Base-by-base conservation (phyloP, 2,329 filamentous ascomycete genomes). In the Cordyceps pruinosa region DNA sequence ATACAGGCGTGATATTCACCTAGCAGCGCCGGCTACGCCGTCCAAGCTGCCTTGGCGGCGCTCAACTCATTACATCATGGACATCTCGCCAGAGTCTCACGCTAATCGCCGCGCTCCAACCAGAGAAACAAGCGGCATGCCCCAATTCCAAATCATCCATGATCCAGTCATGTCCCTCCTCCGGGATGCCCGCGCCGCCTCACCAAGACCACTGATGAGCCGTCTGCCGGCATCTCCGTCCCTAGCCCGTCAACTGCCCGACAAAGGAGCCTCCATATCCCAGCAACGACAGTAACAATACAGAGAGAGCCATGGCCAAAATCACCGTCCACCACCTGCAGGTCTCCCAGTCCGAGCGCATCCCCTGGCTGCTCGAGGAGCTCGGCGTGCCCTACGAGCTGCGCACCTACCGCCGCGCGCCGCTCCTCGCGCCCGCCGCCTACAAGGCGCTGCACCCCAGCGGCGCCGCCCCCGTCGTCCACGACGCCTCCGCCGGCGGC, bases 301-400 rank as follows among this genome's bases (percentile, higher is more conserved):
- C 13, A 19, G 5, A 17, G 5, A 3, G 30, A 23, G 30, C 26
- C 28, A 57, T 57, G 56, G 41, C 39, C 37, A 57, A 57, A 44
- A 67, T 80, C 44, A 69, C 67, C 30, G 62, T 82, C 21, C 79
- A 83, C 64, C 80, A 84, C 62, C 76, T 83, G n/a, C 71, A 75
- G 46, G 63, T 74, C 66, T 83, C 81, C 12, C 83, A 87, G 66
- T 85, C 83, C 35, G 84, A 87, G 66, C 82, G 85, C 41, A 75
- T 87, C 52, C 70, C 80, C 64, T 87, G 81, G 77, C 77, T 87
- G 46, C 82, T 82, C 66, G 84, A 88, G 67, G 85, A 88, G 67
- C 78, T 87, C 19, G 68, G 69, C 48, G 68, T 88, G 52, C 65
- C 72, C 2, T 62, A 63, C 37, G 35, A 30, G 12, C 53, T 61